phyloP scores from a whole-genome alignment of 805 yeast genomes.

The Priceomyces melissophilus region DNA sequence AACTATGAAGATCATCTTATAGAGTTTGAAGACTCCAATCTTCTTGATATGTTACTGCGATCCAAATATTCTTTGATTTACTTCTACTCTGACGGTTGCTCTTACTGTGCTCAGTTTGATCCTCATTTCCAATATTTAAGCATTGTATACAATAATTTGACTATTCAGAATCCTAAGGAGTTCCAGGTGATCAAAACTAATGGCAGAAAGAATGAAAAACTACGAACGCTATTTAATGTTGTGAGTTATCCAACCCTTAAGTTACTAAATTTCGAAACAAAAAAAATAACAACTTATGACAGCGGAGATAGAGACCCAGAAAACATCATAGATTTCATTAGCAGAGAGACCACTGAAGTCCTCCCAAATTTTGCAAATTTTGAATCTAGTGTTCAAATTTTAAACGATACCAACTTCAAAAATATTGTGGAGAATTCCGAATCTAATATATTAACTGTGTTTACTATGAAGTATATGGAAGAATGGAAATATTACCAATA shows the following conservation, averaged over 20 bases:
- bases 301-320: conserved; percentile 20
- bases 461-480: conserved; percentile 17
- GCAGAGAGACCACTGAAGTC: conserved; percentile 12
- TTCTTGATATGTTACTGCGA: conserved; percentile 14
- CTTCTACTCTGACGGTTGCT: conserved; percentile 42
- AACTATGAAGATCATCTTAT: conserved; percentile 4
- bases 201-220: conserved; percentile 23
- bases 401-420: conserved; percentile 8
- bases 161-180: conserved; percentile 21
- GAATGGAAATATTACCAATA: conserved; percentile 31
- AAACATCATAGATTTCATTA: conserved; percentile 19
- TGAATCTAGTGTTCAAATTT: conserved; percentile 13
- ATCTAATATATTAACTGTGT: conserved; percentile 20
- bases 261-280: conserved; percentile 41
- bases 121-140: conserved; percentile 38
- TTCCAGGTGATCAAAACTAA: conserved; percentile 33
- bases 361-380: conserved; percentile 20
- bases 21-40: conserved; percentile 12
- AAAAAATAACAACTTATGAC: conserved; percentile 34
- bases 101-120: conserved; percentile 29
- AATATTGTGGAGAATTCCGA: conserved; percentile 1
- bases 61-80: conserved; percentile 40
- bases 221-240: conserved; percentile 39
- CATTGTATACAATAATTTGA: conserved; percentile 37
- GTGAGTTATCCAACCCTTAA: conserved; percentile 48